Evolutionary conservation across 2,329 filamentous ascomycete species (phyloP), one percentile per base, ranked within the genome.

Genomic region (Aspergillus sp.): DNA sequence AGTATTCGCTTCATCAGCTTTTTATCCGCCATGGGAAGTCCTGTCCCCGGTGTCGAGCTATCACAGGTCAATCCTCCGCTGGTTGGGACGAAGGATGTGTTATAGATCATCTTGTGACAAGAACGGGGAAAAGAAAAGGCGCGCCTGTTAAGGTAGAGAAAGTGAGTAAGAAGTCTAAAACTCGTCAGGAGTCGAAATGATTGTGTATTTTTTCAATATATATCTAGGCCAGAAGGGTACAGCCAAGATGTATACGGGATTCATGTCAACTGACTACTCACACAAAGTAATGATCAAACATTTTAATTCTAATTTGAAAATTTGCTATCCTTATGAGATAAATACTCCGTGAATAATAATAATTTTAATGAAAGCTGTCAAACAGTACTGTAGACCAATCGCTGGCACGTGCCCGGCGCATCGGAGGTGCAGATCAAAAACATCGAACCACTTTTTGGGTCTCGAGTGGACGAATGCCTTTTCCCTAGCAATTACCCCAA

Each of bases 1-100:
- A 88, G 67, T 88, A 88, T 62, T 77, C 83, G 15, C 75, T 88
- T 7, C 85, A 88, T 70, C 78, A 85, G 59, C 73, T 88, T 15
- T 75, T 88, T 47, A 85, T 88, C 62, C 79, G 76, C 47, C 85
- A 88, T 69, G 85, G 85, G 3, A 88, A 85, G 68, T 76, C 71
- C 9, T 88, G 85, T 72, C 81, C 82, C 0, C 72, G 85, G 43
- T 88, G 85, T 67, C 75, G 82, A 44, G 85, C 85, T 0, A 80
- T 80, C 1, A 90, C 87, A 0, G 82, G 83, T 0, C 77, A 83
- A 61, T 81, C 81, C 1, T 87, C 82, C 49, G 80, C 81, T 24
- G 83, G 81, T 0, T 91, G 89, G 87, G 78, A 85, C 3, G 76
- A 85, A 15, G 82, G 82, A 0, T 89, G 86, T 73, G 80, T 82